Evolutionary conservation across 257 asterid genomes (phyloP).

Genomic region (Orobanche coerulescens): DNA sequence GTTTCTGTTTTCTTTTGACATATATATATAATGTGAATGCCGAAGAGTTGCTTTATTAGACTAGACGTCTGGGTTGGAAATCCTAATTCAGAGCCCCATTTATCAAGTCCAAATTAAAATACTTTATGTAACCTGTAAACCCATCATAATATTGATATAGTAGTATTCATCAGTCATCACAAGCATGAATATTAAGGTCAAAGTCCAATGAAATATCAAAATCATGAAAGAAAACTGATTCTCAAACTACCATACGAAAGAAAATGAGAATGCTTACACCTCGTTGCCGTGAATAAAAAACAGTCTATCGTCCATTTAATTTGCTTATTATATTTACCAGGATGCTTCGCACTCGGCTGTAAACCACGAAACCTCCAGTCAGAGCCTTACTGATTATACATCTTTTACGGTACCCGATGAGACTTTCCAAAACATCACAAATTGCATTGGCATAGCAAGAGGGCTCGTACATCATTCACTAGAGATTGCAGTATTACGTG

Average conservation of each 20-base stretch:
- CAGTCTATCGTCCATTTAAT: constrained; percentile 3
- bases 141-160: neutral
- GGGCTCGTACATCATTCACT: constrained; percentile 44
- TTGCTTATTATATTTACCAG: constrained; percentile 29
- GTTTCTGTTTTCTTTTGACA: neutral
- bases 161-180: constrained; percentile 2
- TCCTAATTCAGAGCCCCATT: constrained; percentile 4
- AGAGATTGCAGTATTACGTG: constrained; percentile 56
- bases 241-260: too few species aligned
- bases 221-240: too few species aligned
- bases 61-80: too few species aligned
- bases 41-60: neutral
- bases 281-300: constrained; percentile 12
- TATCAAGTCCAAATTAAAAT: neutral
- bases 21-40: neutral
- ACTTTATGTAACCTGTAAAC: constrained; percentile 12
- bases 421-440: constrained; percentile 40
- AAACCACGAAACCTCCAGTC: constrained; percentile 27
- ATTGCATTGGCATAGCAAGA: constrained; percentile 73
- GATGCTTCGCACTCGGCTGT: constrained; percentile 34
- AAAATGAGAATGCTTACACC: too few species aligned
- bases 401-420: constrained; percentile 70
- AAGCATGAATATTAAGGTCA: neutral
- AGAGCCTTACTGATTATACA: constrained; percentile 52
- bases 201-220: too few species aligned